Evolutionary conservation across 495 filamentous ascomycete species (phyloP).

Genomic region (Neurospora pannonica): DNA sequence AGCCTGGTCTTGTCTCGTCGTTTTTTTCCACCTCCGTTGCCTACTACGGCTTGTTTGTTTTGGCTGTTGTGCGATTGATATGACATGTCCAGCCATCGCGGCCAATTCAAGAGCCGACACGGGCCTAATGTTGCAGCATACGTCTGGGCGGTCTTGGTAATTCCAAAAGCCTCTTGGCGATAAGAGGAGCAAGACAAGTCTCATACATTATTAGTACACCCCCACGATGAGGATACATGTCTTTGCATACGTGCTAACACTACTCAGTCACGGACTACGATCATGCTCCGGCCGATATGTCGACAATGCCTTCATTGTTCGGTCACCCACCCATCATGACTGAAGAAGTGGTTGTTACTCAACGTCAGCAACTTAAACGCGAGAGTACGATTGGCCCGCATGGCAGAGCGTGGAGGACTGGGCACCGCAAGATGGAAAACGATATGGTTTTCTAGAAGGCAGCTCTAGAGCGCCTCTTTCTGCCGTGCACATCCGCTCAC

Average conservation of each 20-base stretch:
- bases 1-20: not conserved
- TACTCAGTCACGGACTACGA: not conserved
- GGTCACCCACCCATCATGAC: not conserved
- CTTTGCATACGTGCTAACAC: not conserved
- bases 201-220: not conserved
- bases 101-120: conserved; percentile 5
- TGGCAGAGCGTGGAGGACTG: not conserved
- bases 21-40: not conserved
- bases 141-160: conserved; percentile 14
- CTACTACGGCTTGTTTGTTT: not conserved
- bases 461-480: not conserved
- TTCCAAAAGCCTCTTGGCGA: conserved; percentile 17
- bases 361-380: not conserved
- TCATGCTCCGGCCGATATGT: not conserved
- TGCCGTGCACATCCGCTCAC: not conserved
- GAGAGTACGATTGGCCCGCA: not conserved
- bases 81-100: not conserved
- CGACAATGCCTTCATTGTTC: not conserved
- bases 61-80: not conserved
- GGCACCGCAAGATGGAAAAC: not conserved
- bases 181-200: not conserved
- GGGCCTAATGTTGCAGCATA: conserved; percentile 17
- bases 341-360: not conserved
- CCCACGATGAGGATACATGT: not conserved
- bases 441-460: not conserved